Percentiles rank a stretch among this genome's conserved stretches.
These are phyloP conservation scores for Fonsecaea pedrosoi DNA, from an alignment of 2,329 filamentous ascomycete genomes.

Conservation along the genomic window DNA sequence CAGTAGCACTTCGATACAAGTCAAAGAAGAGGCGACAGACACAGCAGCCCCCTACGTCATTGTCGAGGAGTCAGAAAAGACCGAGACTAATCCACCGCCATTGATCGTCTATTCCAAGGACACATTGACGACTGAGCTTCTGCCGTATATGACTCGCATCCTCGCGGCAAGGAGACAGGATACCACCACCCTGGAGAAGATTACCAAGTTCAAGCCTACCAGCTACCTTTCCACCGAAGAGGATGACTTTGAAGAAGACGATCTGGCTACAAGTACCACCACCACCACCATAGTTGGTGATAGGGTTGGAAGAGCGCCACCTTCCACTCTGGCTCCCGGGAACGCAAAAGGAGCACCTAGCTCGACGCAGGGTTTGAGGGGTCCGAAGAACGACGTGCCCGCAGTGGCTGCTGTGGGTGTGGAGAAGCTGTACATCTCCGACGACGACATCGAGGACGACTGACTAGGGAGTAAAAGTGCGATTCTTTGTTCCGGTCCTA, in stretches of 20 bases:
- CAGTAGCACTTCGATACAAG: background rate
- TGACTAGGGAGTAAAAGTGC: slow-evolving; percentile 35
- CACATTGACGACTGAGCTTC: slow-evolving; percentile 80
- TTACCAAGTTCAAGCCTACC: slow-evolving; percentile 64
- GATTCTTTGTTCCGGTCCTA: background rate
- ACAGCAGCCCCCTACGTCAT: background rate
- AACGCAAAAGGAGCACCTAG: background rate
- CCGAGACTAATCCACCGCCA: slow-evolving; percentile 21
- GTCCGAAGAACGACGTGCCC: background rate
- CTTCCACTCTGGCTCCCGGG: background rate
- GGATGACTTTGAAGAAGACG: slow-evolving; percentile 56
- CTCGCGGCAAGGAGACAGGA: slow-evolving; percentile 44
- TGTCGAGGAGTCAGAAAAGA: slow-evolving; percentile 12
- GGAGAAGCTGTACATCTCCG: slow-evolving; percentile 74
- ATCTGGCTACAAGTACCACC: slow-evolving; percentile 47
- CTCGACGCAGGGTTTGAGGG: background rate
- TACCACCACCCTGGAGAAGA: slow-evolving; percentile 67
- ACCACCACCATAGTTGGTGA: background rate
- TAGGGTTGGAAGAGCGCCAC: background rate
- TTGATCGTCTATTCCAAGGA: slow-evolving; percentile 63
- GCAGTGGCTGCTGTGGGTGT: slow-evolving; percentile 54
- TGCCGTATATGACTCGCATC: slow-evolving; percentile 84
- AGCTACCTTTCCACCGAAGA: slow-evolving; percentile 44
- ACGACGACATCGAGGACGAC: slow-evolving; percentile 83
- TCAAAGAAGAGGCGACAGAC: slow-evolving; percentile 11